A percentile compares a stretch with the other conserved stretches of the same genome.
Evolutionary conservation across 2,329 filamentous ascomycete species (phyloP).

Genomic region (Colletotrichum spaethianum): DNA sequence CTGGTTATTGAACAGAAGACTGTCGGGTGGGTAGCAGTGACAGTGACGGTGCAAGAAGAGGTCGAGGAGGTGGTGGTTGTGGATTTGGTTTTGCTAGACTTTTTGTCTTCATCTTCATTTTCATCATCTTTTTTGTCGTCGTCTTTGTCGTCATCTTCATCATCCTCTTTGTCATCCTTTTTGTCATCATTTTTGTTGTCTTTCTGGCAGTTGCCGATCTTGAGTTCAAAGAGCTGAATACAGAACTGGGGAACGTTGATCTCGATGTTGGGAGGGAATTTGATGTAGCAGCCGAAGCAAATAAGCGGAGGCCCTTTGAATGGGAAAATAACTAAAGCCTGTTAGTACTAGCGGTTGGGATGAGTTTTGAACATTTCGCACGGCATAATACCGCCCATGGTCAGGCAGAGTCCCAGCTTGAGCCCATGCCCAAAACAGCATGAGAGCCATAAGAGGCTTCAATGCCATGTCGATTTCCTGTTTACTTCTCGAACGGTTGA

Average conservation of each 20-base stretch:
- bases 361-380: background rate
- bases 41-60: conserved; percentile 24
- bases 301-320: conserved; percentile 9
- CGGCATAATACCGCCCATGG: background rate
- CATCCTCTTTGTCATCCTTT: background rate
- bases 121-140: background rate
- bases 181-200: background rate
- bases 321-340: background rate
- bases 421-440: background rate
- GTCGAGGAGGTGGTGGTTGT: background rate
- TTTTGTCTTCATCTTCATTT: background rate
- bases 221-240: conserved; percentile 9
- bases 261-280: conserved; percentile 15
- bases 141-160: background rate
- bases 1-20: conserved; percentile 32
- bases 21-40: conserved; percentile 34
- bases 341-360: background rate
- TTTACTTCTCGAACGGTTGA: no score
- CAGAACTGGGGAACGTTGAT: conserved; percentile 24
- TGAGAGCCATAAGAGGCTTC: background rate
- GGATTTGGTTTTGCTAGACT: background rate
- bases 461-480: background rate
- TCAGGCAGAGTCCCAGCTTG: background rate
- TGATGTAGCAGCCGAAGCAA: conserved; percentile 19
- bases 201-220: conserved; percentile 13